Base-by-base conservation (phyloP, 345 rosid species). In the Lenwebbia sp. region DNA sequence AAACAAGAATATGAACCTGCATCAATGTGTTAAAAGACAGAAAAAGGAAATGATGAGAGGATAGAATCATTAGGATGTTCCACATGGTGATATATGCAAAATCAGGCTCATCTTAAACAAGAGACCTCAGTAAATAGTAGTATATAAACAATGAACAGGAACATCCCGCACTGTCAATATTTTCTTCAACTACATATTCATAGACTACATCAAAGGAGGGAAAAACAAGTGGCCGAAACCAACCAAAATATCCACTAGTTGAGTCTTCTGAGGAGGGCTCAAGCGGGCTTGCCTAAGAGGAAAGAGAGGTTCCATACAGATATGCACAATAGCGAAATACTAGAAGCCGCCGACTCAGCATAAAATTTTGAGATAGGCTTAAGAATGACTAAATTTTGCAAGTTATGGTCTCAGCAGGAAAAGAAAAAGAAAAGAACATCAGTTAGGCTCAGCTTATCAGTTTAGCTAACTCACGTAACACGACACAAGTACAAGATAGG, bases 1-100 rank as follows among this genome's bases (percentile, higher is more conserved):
- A 86, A 96, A 96, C 91, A 95, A 88, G 93, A 93, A 97, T 85
- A 97, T 89, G 86, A 97, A 97, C 99, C 99, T 97, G 95, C 90
- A 93, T 57, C 78, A 70, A 33, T 3, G 13, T 40, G 47, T 70
- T 37, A 82, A 54, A 85, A 85, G 54, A 57, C 50, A 58, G 37
- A 84, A 87, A 82, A 87, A 84, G 89, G 41, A 85, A 83, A 84
- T 54, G 50, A 84, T 3, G 30, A 76, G 54, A 70, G 47, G 47
- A 70, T 37, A 86, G 47, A 55, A 28, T 78, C 50, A 57, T 78
- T 56, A 70, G 47, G 33, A 23, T 33, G 76, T 21, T 70, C 47
- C 25, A 33, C 26, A 33, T 9, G 54, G 41, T 74, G 22, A 33
- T 53, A 53, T 33, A 25, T n/a, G 25, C 56, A 26, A 82, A 82